A percentile compares a stretch with the other conserved stretches of the same genome.
phyloP scores from a whole-genome alignment of 2,329 filamentous ascomycete genomes.

The Cryphonectria naterciae region DNA sequence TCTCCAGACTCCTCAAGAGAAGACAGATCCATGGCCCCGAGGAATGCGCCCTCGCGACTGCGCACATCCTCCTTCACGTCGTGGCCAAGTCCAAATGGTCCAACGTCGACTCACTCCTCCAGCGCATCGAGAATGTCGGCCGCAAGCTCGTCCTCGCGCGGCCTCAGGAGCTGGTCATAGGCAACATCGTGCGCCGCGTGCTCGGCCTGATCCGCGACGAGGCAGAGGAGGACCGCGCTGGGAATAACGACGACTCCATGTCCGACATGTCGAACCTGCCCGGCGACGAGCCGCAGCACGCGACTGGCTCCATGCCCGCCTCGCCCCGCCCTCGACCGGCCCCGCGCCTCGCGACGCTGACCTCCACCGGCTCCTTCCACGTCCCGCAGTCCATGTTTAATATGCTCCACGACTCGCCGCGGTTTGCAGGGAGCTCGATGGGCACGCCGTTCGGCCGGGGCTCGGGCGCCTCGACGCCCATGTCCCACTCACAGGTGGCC shows the following conservation, averaged over 20 bases:
- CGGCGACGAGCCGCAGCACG: slow-evolving; percentile 25
- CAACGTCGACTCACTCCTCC: slow-evolving; percentile 77
- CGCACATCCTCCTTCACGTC: slow-evolving; percentile 84
- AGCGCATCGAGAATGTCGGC: slow-evolving; percentile 79
- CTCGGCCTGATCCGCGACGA: slow-evolving; percentile 91
- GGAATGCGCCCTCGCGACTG: slow-evolving; percentile 88
- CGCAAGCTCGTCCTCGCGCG: slow-evolving; percentile 79
- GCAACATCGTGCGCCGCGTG: slow-evolving; percentile 90
- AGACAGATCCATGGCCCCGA: slow-evolving; percentile 87
- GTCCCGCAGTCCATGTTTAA: slow-evolving; percentile 83
- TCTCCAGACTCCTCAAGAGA: slow-evolving; percentile 77
- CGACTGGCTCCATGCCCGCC: slow-evolving; percentile 20
- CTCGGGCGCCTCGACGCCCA: slow-evolving; percentile 40
- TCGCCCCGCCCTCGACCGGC: slow-evolving; percentile 42
- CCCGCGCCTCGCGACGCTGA: slow-evolving; percentile 51
- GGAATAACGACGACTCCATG: slow-evolving; percentile 61
- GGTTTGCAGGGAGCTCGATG: slow-evolving; percentile 45
- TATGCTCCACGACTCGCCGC: slow-evolving; percentile 74
- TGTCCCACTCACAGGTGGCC: slow-evolving; percentile 43
- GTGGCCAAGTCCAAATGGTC: slow-evolving; percentile 80
- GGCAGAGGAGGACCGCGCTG: slow-evolving; percentile 77
- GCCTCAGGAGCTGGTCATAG: slow-evolving; percentile 87
- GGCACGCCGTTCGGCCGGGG: slow-evolving; percentile 54
- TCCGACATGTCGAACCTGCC: slow-evolving; percentile 46
- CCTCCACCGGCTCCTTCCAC: slow-evolving; percentile 66